These are phyloP conservation scores for Fragilariopsis cylindrus DNA, from an alignment of 108 stramenopile genomes.

Conservation along the genomic window DNA sequence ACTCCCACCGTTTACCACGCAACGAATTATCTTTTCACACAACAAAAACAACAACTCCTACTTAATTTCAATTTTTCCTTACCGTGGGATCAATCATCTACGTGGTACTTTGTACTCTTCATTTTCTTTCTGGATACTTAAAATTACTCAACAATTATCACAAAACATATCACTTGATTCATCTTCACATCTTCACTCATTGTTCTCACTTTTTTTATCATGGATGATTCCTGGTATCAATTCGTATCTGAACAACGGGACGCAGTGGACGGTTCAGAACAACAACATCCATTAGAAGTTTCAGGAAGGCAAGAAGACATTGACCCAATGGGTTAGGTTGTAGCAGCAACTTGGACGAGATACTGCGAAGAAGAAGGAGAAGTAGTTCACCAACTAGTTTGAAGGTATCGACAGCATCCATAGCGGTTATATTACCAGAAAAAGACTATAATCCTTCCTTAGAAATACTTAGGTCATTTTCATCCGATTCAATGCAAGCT, in stretches of 20 bases:
- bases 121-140: background rate
- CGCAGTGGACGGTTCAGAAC: background rate
- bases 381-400: conserved; percentile 12
- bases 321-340: background rate
- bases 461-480: conserved; percentile 13
- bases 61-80: background rate
- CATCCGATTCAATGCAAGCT: conserved; percentile 15
- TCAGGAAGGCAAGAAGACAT: background rate
- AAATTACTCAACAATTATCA: conserved; percentile 12
- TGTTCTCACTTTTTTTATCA: conserved; percentile 3
- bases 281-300: background rate
- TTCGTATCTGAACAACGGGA: background rate
- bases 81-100: background rate
- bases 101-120: too few relatives aligned
- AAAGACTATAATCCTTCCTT: conserved; percentile 16
- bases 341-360: background rate
- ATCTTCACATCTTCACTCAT: background rate
- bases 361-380: conserved; percentile 6
- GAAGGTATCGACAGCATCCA: conserved; percentile 13
- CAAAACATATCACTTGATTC: background rate
- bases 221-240: conserved; percentile 14
- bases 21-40: background rate
- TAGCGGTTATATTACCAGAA: conserved; percentile 8
- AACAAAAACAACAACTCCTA: conserved; percentile 11
- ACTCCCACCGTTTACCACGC: background rate